A percentile compares a stretch with the other conserved stretches of the same genome.
Conservation (phyloP, 2,329 filamentous ascomycete species). For the Aspergillus sp. region DNA sequence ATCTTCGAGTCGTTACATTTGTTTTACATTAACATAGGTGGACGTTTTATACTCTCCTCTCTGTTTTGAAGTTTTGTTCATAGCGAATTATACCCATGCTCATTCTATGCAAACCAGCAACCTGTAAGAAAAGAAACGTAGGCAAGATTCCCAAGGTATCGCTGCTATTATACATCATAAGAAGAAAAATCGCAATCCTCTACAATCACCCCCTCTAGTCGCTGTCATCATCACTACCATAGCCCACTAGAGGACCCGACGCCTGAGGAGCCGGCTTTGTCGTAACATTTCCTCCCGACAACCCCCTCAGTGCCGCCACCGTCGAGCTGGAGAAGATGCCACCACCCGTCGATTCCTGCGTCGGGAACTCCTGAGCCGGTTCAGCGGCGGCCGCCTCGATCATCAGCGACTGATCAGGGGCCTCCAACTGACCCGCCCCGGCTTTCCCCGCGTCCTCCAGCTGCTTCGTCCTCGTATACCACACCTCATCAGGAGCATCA, state of each 20-base stretch:
- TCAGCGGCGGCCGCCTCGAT: slow-evolving; percentile 44
- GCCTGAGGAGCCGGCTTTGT: slow-evolving; percentile 44
- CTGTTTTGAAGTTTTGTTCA: slow-evolving; percentile 5
- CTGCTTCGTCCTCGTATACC: slow-evolving; percentile 78
- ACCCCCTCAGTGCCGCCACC: slow-evolving; percentile 70
- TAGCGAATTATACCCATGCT: slow-evolving; percentile 23
- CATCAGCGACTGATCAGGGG: slow-evolving; percentile 44
- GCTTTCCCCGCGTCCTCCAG: slow-evolving; percentile 61
- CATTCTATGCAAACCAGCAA: slow-evolving; percentile 12
- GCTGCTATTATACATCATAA: slow-evolving; percentile 27
- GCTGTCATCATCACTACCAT: slow-evolving; percentile 85
- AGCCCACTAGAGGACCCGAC: slow-evolving; percentile 74
- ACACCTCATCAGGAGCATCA: slow-evolving; percentile 89
- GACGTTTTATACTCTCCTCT: slow-evolving; percentile 10
- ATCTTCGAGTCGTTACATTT: slow-evolving; percentile 8
- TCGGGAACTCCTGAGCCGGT: slow-evolving; percentile 32
- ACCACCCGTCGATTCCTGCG: slow-evolving; percentile 39
- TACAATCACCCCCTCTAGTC: slow-evolving; percentile 40
- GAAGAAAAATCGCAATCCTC: not conserved
- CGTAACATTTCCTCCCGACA: slow-evolving; percentile 42
- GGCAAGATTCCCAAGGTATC: slow-evolving; percentile 28
- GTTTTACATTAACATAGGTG: not conserved
- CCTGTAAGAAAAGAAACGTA: slow-evolving; percentile 6
- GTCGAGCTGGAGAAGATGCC: slow-evolving; percentile 83
- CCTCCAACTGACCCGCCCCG: slow-evolving; percentile 57